Conservation (phyloP, 2,329 filamentous ascomycete species). For the Akanthomyces uredinophilus region DNA sequence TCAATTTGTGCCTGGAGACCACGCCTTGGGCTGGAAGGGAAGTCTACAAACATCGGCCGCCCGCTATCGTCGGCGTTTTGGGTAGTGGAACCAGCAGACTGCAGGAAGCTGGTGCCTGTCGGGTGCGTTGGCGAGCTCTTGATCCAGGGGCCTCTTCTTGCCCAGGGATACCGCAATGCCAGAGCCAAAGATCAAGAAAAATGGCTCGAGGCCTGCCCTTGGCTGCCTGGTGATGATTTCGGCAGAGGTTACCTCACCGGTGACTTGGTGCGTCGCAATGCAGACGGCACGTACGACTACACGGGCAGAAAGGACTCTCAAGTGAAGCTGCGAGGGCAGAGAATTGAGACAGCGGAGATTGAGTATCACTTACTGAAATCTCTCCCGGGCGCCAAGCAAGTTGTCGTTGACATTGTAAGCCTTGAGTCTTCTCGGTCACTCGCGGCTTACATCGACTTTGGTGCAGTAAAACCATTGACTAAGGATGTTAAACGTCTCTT, state of each 20-base stretch:
- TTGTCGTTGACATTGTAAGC: neutral
- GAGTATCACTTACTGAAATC: neutral
- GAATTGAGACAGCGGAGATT: conserved; percentile 36
- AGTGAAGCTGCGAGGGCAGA: conserved; percentile 49
- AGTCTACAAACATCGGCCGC: conserved; percentile 4
- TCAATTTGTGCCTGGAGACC: conserved; percentile 3
- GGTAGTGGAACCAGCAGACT: neutral
- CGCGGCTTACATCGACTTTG: neutral
- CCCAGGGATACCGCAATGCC: neutral
- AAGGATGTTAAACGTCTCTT: neutral
- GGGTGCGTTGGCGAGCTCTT: conserved; percentile 2
- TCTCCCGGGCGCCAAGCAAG: neutral
- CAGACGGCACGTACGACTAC: conserved; percentile 32
- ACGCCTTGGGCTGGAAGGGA: neutral
- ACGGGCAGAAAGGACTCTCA: conserved; percentile 47
- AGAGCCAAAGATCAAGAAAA: neutral
- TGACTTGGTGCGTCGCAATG: conserved; percentile 20
- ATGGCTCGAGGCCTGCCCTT: neutral
- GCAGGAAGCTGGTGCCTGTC: neutral
- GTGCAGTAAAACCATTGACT: neutral
- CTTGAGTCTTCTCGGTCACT: neutral
- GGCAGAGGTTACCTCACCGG: conserved; percentile 17
- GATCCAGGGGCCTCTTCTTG: neutral
- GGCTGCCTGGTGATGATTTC: conserved; percentile 15
- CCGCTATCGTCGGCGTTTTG: neutral